A percentile compares a stretch with the other conserved stretches of the same genome.
phyloP scores from a whole-genome alignment of 768 basidiomycete species.

The Pisolithus microcarpus region DNA sequence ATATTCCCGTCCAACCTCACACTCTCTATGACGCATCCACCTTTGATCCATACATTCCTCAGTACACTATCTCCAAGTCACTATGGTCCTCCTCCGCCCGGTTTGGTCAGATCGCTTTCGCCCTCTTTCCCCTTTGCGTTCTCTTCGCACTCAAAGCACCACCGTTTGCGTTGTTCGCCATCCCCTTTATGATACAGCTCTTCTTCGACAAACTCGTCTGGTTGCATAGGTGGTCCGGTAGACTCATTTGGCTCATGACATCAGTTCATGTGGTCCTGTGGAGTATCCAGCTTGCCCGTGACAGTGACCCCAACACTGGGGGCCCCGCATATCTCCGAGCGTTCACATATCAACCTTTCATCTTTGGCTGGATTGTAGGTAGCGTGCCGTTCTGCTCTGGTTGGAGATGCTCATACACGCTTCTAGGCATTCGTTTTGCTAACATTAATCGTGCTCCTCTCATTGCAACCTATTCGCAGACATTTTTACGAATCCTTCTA shows the following conservation, averaged over 20 bases:
- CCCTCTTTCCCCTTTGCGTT: constrained; percentile 62
- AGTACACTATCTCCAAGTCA: constrained; percentile 57
- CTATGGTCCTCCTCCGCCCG: constrained; percentile 68
- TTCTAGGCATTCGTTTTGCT: constrained; percentile 49
- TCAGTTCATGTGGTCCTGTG: constrained; percentile 57
- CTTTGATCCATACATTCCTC: constrained; percentile 36
- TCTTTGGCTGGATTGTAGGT: constrained; percentile 53
- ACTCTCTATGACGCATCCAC: constrained; percentile 23
- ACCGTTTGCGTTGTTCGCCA: constrained; percentile 65
- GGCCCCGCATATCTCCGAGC: constrained; percentile 43
- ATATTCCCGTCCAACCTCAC: constrained; percentile 12
- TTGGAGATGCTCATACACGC: constrained; percentile 1
- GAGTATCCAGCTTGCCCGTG: constrained; percentile 57
- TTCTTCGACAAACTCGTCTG: constrained; percentile 69
- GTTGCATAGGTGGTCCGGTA: constrained; percentile 65
- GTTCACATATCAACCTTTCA: constrained; percentile 54
- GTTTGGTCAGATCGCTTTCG: constrained; percentile 64
- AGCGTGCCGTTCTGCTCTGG: constrained; percentile 5
- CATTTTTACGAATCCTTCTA: constrained; percentile 62
- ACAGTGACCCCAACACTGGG: constrained; percentile 37
- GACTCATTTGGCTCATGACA: constrained; percentile 60
- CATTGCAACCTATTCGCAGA: constrained; percentile 43
- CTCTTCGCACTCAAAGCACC: constrained; percentile 64
- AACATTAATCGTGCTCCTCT: constrained; percentile 46
- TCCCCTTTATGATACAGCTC: constrained; percentile 54